Conservation (phyloP, 805 yeast species). For the Lipomyces sp. region DNA sequence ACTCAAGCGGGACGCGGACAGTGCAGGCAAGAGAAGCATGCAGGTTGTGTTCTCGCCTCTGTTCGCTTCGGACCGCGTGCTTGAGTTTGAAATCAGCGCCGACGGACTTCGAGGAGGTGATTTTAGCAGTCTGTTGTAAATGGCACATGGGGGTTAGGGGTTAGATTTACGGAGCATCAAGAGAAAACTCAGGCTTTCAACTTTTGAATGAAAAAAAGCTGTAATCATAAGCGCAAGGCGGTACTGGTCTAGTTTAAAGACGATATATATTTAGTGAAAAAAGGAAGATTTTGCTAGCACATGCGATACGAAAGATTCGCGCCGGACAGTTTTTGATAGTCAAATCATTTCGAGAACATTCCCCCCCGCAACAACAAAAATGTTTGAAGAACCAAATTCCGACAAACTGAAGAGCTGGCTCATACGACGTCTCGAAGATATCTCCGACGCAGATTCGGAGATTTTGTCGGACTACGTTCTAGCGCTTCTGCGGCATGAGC, state of each 20-base stretch:
- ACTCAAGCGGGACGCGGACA: slow-evolving; percentile 29
- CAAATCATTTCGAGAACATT: too few relatives aligned
- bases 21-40: slow-evolving; percentile 36
- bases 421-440: slow-evolving; percentile 26
- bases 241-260: too few relatives aligned
- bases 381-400: slow-evolving; percentile 17
- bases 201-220: too few relatives aligned
- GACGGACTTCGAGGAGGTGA: not conserved
- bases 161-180: too few relatives aligned
- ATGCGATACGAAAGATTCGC: too few relatives aligned
- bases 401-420: slow-evolving; percentile 35
- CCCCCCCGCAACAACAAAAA: not conserved
- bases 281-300: too few relatives aligned
- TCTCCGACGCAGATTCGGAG: slow-evolving; percentile 44
- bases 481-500: slow-evolving; percentile 43
- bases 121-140: too few relatives aligned
- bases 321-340: too few relatives aligned
- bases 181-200: too few relatives aligned
- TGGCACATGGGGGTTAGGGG: not conserved
- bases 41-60: slow-evolving; percentile 45
- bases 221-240: too few relatives aligned
- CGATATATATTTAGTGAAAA: too few relatives aligned
- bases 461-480: slow-evolving; percentile 47
- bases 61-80: slow-evolving; percentile 2
- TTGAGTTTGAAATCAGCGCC: slow-evolving; percentile 33